Evolutionary conservation across 768 basidiomycete species (phyloP), one percentile per base, ranked within the genome.

Genomic region (Austroboletus festivus): DNA sequence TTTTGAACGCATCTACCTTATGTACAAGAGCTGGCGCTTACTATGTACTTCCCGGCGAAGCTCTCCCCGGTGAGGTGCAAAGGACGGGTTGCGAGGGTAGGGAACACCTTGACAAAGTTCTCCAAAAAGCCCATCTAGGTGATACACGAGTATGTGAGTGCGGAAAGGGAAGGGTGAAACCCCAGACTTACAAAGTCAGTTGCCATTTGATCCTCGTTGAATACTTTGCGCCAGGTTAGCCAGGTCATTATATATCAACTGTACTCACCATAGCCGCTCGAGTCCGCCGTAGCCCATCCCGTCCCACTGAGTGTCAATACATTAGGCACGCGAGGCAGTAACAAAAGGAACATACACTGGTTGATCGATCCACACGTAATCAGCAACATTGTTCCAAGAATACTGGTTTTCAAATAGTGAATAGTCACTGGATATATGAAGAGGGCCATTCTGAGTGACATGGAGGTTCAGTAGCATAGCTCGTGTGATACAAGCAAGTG

Each of bases 91-190:
- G 78, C 78, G 20, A 89, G 72, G 56, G 74, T 73, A 16, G 87
- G 87, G 65, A 89, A 89, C 10, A 88, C 81, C 55, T 82, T 82
- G 59, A 87, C 82, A 3, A 88, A 70, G 59, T 89, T 89, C 22
- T 63, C 67, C 38, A 90, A 62, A 62, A 89, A 89, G 15, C 82
- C 84, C 70, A 89, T 77, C 86, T 89, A 42, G 16, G 7, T 22
- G 15, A 39, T 5, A 37, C 31, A 38, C 57, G 21, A 50, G 41
- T 28, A 47, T 34, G 44, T 18, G 41, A 44, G 28, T 5, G 37
- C 30, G 12, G 21, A 28, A 15, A 16, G 16, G n/a, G 38, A 5
- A 12, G 5, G 10, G 24, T n/a, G n/a, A n/a, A n/a, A n/a, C n/a
- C 40, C 0, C n/a, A 24, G 38, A 62, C 81, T 55, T 50, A 74